These are phyloP conservation scores for Apocynum venetum DNA, from an alignment of 257 asterid genomes.

Conservation along the genomic window DNA sequence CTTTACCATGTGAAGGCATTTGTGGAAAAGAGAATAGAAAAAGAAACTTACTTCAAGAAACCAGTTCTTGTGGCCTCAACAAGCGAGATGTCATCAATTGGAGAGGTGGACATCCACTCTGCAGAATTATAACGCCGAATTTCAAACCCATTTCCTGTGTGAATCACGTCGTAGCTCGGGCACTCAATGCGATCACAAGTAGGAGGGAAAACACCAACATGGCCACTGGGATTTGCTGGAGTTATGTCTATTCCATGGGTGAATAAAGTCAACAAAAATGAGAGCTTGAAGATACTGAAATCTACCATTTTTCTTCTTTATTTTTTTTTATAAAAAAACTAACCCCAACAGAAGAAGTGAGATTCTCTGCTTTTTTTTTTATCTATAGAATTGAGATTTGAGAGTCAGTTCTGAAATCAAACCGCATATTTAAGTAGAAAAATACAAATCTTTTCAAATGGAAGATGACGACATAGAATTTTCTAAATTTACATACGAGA, in stretches of 20 bases:
- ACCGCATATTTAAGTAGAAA: neutral
- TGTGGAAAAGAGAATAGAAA: neutral
- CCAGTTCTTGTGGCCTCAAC: slow-evolving; percentile 56
- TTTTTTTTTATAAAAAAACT: no score
- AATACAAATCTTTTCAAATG: neutral
- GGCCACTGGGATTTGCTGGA: slow-evolving; percentile 13
- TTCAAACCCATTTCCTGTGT: slow-evolving; percentile 69
- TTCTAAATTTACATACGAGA: no score
- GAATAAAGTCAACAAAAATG: slow-evolving; percentile 41
- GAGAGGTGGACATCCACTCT: slow-evolving; percentile 68
- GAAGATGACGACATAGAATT: neutral
- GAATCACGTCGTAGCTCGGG: slow-evolving; percentile 65
- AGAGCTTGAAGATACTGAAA: slow-evolving; percentile 36
- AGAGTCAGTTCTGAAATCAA: neutral
- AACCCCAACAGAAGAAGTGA: neutral
- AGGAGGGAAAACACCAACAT: slow-evolving; percentile 53
- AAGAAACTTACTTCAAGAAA: slow-evolving; percentile 47
- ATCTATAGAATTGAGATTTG: neutral
- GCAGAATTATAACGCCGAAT: slow-evolving; percentile 78
- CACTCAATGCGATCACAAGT: slow-evolving; percentile 79
- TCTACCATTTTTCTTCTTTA: slow-evolving; percentile 28
- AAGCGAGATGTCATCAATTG: slow-evolving; percentile 66
- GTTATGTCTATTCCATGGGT: slow-evolving; percentile 17
- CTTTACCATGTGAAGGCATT: neutral
- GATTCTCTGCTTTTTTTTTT: neutral